Base-by-base conservation (phyloP, 2,329 filamentous ascomycete species). In the Canariomyces notabilis region DNA sequence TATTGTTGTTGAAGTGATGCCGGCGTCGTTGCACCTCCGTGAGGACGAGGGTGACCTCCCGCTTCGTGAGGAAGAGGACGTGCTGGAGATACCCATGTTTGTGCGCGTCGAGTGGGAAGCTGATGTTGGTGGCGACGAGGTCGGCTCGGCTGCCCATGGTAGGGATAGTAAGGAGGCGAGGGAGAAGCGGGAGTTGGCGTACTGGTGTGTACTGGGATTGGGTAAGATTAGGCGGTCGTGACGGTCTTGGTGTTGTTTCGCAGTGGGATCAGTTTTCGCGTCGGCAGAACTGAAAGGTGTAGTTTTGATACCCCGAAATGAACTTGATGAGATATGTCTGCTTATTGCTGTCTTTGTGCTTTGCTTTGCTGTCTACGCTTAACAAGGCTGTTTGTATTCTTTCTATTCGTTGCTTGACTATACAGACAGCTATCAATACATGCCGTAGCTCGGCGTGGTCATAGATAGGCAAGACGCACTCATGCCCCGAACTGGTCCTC, bases 181-280 rank as follows among this genome's bases (percentile, higher is more conserved):
- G 64, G 87, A 91, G 67, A 91, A 83, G 71, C 80, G 86, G 60
- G 93, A 97, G 63, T 70, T 97, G 66, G 89, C 89, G 45, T 97
- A 95, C 67, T 98, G 93, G 93, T 89, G 87, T 69, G 89, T 95
- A 16, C 72, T 97, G 29, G 91, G 91, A 3, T 79, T 94, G 48
- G 93, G 93, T 8, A 82, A 82, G 59, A 93, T 97, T 59, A 78
- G 70, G 55, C 72, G 74, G 61, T 67, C 14, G 23, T 51, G 33
- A 45, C 22, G 11, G 23, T n/a, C 8, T 12, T 4, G 21, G 32
- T 23, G 23, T 38, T 38, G 12, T 23, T n/a, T n/a, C n/a, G n/a
- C n/a, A n/a, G 26, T 12, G 14, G 26, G 26, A 8, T 29, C 9
- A 3, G 14, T 29, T 29, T 29, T 11, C 26, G 26, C 26, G 7